Evolutionary conservation across 148 eudicot species (phyloP), one percentile per base, ranked within the genome.

Genomic region (Persicaria tinctoria): DNA sequence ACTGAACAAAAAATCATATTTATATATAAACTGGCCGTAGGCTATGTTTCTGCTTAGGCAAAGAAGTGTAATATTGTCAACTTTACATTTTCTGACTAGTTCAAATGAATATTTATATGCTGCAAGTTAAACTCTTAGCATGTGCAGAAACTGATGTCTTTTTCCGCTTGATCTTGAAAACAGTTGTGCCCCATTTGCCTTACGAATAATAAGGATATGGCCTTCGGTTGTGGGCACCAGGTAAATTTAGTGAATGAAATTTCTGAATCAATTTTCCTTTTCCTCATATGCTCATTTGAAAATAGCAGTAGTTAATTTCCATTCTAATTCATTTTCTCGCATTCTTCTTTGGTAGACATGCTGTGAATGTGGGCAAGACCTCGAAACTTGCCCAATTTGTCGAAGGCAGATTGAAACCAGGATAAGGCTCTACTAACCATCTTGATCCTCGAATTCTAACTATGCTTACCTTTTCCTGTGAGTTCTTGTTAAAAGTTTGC

Each of bases 171-270:
- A 71, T 71, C 55, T 71, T 18, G 1, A 44, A 46, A 49, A 72
- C 85, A 92, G 97, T 6, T 83, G 50, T 92, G 97, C 69, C 97
- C 97, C 50, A 90, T 95, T 51, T 95, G 98, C 86, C 86, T 95
- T 32, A 82, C 79, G 32, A 89, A 90, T 71, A 82, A 90, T 7
- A 92, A 92, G 79, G 90, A 95, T 80, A 95, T 95, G 97, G 98
- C 98, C 73, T 95, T 95, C 72, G 97, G 96, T 14, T 95, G 98
- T 68, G 98, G 97, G 32, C 99, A 96, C 80, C 97, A 92, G 99
- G 99, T 95, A 89, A 64, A 45, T 78, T 0, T 18, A 46, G 54
- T 14, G 23, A 64, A 17, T 60, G 27, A 48, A 9, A 38, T 38
- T 32, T 27, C 38, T 13, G 6, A 46, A 2, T 17, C n/a, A 45